Base-by-base conservation (phyloP, 2,329 filamentous ascomycete species). In the Furcasterigmium furcatum region DNA sequence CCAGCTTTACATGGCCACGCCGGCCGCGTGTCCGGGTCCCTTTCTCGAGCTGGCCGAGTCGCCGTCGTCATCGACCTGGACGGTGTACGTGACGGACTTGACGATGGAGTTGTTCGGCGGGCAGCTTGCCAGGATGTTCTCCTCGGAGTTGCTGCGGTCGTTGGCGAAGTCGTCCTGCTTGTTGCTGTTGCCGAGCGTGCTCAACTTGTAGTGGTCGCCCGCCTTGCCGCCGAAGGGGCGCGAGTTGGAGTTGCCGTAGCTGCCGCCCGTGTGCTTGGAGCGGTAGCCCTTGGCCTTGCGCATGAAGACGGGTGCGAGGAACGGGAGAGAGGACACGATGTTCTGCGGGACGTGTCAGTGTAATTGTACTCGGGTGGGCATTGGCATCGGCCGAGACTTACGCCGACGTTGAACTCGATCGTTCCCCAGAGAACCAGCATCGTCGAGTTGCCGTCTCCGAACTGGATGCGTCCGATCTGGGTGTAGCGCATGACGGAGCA, bases 381-480 rank as follows among this genome's bases (percentile, higher is more conserved):
- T 27, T n/a, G 12, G 12, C 9, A 13, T 20, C 4, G 2, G 34
- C 25, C 4, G 16, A 5, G 21, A 55, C 73, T 55, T 66, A 79
- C 76, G 10, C 77, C 76, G 24, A 79, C 69, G 50, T 80, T 79
- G 58, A 80, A 76, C 55, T 80, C 77, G 45, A 80, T 74, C 3
- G 71, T 74, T 5, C 77, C 77, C 76, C 76, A 80, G 1, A 80
- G 60, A 1, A 80, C 66, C 10, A 80, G 62, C 70, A 77, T 74
- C 5, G 77, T 79, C 0, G 76, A 78, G 52, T 79, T 76, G 9
- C 76, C 74, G 30, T 78, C 73, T 3, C 72, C 73, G 12, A 62
- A 59, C 14, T 73, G 70, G 32, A 80, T 75, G 0, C 68, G 61
- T 48, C 71, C 58, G 48, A 80, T 79, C 51, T 79, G 73, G 0